Conservation (phyloP, 225 moss, liverwort and hornwort species). For the Asterella californica region DNA sequence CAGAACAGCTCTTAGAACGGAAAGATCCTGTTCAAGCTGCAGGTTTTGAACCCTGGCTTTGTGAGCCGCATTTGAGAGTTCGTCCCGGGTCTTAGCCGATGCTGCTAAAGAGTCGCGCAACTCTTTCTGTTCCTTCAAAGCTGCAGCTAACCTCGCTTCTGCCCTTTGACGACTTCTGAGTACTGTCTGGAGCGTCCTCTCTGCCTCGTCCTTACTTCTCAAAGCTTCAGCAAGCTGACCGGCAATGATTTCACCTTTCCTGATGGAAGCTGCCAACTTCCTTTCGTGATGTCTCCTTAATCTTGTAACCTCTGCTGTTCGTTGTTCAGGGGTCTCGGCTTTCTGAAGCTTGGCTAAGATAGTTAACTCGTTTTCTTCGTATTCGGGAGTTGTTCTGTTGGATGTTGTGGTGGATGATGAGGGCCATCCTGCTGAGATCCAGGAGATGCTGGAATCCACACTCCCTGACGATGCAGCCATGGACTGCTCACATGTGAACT, state of each 20-base stretch:
- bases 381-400: constrained; percentile 3
- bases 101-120: constrained; percentile 51
- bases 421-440: constrained; percentile 13
- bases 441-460: constrained; percentile 22
- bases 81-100: constrained; percentile 63
- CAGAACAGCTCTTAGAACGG: constrained; percentile 74
- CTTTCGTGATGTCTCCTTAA: constrained; percentile 63
- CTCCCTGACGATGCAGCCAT: constrained; percentile 28
- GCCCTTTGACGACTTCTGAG: constrained; percentile 60
- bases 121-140: constrained; percentile 63
- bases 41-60: constrained; percentile 71
- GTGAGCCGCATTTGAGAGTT: constrained; percentile 63
- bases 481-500: constrained; percentile 25
- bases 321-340: constrained; percentile 58
- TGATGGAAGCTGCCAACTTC: constrained; percentile 65
- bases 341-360: constrained; percentile 61
- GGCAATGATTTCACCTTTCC: constrained; percentile 65
- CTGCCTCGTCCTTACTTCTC: constrained; percentile 66
- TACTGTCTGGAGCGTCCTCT: constrained; percentile 50
- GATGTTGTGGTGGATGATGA: constrained; percentile 15
- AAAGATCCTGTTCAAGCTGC: constrained; percentile 77
- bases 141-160: constrained; percentile 68
- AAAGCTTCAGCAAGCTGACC: constrained; percentile 56
- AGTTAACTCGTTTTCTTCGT: constrained; percentile 33
- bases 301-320: constrained; percentile 56